Evolutionary conservation across 2,329 filamentous ascomycete genomes (phyloP), one percentile per base, ranked within the genome.

Genomic region (Aciculosporium take): DNA sequence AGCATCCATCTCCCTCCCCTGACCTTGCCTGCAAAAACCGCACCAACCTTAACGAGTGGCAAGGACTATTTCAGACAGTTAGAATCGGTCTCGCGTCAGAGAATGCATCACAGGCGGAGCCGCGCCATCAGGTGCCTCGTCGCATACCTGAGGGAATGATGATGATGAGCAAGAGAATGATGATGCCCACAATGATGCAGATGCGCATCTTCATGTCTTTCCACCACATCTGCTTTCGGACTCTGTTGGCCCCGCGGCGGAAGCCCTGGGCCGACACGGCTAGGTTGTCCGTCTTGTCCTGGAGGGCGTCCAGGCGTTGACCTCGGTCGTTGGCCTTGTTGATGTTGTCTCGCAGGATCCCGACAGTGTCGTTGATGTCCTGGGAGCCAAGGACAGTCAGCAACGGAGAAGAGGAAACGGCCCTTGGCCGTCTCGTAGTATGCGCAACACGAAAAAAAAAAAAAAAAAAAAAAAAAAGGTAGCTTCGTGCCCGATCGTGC

Each of bases 151-250:
- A 73, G 51, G 91, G 91, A 53, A 96, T 79, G 58, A 98, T 91
- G 61, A 98, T 96, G 63, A 98, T 76, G 53, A 94, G 69, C 52
- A 98, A 75, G 54, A 98, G 72, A 53, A 96, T 75, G 62, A 96
- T 82, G 64, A 98, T 83, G 56, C 88, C 91, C 45, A 80, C 72
- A 59, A 94, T 83, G 54, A 98, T 71, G 68, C 89, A 96, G 72
- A 95, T 91, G 64, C 91, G 81, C 91, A 98, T 98, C 79, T 96
- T 96, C 86, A 95, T 94, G 60, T 96, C 89, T 76, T 96, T 96
- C 89, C 88, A 96, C 89, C 89, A 96, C 89, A 96, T 96, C 66
- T 94, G 81, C 72, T 88, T 89, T 64, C 91, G 80, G 53, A 98
- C 89, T 55, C 86, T 74, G 72, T 96, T 98, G 65, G 93, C 91